A percentile compares a stretch with the other conserved stretches of the same genome.
Conservation (phyloP, 148 eudicot species). For the Beta vulgaris region DNA sequence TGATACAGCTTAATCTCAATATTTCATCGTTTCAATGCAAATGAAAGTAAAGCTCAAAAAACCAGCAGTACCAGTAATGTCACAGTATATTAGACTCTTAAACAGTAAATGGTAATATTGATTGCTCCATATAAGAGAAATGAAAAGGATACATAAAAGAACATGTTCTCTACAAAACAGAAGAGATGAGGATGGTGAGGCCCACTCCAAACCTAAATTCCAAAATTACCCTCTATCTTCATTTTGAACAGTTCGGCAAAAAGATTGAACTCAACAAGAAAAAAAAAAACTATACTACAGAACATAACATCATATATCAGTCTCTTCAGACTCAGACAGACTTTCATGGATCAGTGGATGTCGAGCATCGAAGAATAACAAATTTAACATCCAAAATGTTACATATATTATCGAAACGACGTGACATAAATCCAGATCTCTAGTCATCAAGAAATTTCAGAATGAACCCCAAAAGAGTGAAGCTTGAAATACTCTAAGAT, state of each 20-base stretch:
- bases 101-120: no score
- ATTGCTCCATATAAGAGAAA: no score
- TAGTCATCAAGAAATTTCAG: constrained; percentile 12
- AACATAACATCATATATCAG: background rate
- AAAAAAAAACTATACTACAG: background rate
- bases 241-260: no score
- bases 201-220: no score
- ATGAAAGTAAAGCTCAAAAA: background rate
- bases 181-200: no score
- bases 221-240: no score
- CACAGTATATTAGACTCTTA: no score
- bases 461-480: background rate
- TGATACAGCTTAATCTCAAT: background rate
- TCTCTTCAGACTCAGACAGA: background rate
- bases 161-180: no score
- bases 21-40: background rate
- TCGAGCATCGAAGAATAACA: background rate
- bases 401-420: background rate
- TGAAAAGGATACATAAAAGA: no score
- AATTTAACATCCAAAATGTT: background rate
- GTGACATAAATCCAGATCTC: background rate
- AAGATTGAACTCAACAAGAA: no score
- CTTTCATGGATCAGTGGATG: background rate
- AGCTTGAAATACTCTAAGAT: background rate
- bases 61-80: background rate